Evolutionary conservation across 73 alveolate species (phyloP).

Genomic region (Breviolum minutum): DNA sequence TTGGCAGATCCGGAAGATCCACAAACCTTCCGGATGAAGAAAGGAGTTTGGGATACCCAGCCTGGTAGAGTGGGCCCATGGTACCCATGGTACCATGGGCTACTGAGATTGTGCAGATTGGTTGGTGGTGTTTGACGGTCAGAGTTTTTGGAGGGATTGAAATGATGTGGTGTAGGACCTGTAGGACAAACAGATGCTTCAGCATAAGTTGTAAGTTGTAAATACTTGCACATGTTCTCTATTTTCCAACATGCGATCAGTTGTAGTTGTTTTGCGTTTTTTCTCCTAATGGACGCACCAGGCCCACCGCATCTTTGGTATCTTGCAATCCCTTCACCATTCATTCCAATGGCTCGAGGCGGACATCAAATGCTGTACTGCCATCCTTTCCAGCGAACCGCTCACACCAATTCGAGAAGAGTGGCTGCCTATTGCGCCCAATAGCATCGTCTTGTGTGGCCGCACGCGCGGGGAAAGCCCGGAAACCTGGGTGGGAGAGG

Average conservation of each 20-base stretch:
- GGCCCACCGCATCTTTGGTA: too few relatives aligned
- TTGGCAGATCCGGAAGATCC: constrained; percentile 73
- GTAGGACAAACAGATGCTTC: too few relatives aligned
- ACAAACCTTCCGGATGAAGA: constrained; percentile 88
- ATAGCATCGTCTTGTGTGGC: constrained; percentile 87
- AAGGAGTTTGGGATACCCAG: background rate
- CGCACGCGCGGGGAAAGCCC: constrained; percentile 73
- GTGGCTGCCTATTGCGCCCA: constrained; percentile 92
- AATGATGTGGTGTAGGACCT: too few relatives aligned
- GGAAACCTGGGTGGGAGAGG: background rate
- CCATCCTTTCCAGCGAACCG: constrained; percentile 69
- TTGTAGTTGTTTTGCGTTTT: background rate
- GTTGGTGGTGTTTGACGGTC: background rate
- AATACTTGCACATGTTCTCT: too few relatives aligned
- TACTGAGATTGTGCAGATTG: background rate
- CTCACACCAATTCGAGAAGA: constrained; percentile 84
- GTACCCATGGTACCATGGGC: background rate
- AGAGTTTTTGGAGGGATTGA: too few relatives aligned
- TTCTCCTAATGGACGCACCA: background rate
- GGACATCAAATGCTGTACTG: constrained; percentile 88
- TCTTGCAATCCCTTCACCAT: background rate
- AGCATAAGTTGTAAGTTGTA: too few relatives aligned
- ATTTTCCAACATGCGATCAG: too few relatives aligned
- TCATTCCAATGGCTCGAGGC: background rate
- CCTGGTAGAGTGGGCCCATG: background rate